phyloP scores from a whole-genome alignment of 2,329 filamentous ascomycete species.

The Aspergillus novoparasiticus region DNA sequence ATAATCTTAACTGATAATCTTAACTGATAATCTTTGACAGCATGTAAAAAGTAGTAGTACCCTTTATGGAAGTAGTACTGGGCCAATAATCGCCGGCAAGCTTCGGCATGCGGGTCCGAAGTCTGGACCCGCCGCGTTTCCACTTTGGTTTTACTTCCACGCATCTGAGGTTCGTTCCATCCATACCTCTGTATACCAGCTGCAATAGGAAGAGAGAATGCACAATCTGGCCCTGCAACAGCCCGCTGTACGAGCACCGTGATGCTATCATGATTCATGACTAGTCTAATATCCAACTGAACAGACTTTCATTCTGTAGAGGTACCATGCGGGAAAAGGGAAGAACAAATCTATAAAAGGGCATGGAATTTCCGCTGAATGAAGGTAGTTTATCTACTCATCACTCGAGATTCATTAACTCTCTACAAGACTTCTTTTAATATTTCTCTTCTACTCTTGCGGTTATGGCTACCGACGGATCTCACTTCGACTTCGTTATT shows the following conservation, averaged over 20 bases:
- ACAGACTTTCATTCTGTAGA: not conserved
- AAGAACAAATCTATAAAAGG: not conserved
- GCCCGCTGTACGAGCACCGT: not conserved
- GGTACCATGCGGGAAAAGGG: not conserved
- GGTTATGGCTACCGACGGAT: not conserved
- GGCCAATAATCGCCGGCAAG: not conserved
- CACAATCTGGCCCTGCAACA: not conserved
- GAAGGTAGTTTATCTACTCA: not conserved
- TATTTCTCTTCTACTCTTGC: not conserved
- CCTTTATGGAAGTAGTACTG: not conserved
- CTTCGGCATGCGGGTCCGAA: not conserved
- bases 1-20: not conserved
- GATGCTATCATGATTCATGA: not conserved
- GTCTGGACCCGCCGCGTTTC: not conserved
- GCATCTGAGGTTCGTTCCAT: no score
- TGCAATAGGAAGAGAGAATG: no score
- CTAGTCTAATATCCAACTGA: not conserved
- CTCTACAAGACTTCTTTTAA: not conserved
- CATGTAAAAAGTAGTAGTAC: not conserved
- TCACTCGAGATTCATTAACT: not conserved
- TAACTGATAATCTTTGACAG: not conserved
- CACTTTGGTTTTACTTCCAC: not conserved
- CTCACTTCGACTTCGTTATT: constrained; percentile 32
- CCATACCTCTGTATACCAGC: no score
- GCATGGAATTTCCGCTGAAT: not conserved